Conservation (phyloP, 768 basidiomycete genomes). For the Mrakia frigida region DNA sequence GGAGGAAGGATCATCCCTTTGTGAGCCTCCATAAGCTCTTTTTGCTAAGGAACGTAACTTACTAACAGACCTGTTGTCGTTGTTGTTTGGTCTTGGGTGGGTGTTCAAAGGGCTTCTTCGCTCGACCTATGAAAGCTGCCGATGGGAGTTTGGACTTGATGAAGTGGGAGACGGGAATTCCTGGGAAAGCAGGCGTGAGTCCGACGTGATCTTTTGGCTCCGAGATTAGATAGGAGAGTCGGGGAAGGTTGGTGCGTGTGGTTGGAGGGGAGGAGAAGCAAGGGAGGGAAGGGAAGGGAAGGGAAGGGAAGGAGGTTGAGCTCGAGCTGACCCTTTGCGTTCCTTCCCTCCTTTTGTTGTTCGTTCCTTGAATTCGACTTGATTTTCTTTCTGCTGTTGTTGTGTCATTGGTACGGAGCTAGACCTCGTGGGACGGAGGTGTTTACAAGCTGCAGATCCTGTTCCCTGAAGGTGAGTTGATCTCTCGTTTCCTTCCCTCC, state of each 20-base stretch:
- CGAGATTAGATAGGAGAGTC: not conserved
- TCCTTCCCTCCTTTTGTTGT: not conserved
- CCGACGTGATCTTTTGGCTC: not conserved
- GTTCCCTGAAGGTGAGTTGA: constrained; percentile 81
- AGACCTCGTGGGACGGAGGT: constrained; percentile 99
- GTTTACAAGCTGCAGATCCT: constrained; percentile 87
- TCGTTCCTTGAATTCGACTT: not conserved
- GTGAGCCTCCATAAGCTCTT: constrained; percentile 62
- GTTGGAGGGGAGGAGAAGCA: not conserved
- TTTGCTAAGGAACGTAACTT: not conserved
- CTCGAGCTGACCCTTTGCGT: constrained; percentile 10
- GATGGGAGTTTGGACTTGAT: constrained; percentile 95
- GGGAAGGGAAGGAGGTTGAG: not conserved
- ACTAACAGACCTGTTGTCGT: not conserved
- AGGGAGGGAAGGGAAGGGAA: not conserved
- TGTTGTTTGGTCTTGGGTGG: not conserved
- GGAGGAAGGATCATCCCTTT: constrained; percentile 98
- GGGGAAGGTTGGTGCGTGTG: not conserved
- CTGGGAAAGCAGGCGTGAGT: constrained; percentile 81
- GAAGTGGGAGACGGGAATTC: constrained; percentile 99
- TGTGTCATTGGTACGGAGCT: not conserved
- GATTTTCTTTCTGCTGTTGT: not conserved
- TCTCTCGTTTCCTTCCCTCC: not conserved
- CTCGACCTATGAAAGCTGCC: constrained; percentile 78
- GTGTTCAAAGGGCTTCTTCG: constrained; percentile 78